Evolutionary conservation across 2,329 filamentous ascomycete genomes (phyloP).

Genomic region (Diaporthe sp.): DNA sequence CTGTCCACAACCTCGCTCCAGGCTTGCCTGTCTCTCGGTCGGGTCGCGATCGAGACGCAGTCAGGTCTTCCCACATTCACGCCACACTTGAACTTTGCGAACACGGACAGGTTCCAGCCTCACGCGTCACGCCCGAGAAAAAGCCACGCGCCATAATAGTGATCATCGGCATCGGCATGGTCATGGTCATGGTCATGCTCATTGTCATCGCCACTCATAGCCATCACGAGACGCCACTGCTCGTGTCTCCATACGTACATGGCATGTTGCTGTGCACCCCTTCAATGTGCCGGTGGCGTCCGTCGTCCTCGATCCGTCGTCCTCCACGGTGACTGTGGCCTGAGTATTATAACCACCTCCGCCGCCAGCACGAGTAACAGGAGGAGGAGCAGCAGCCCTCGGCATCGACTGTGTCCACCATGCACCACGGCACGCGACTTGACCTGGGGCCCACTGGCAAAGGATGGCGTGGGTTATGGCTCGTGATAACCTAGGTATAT

Average conservation of each 20-base stretch:
- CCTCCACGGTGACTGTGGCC: not conserved
- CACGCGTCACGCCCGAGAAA: not conserved
- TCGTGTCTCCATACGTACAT: not conserved
- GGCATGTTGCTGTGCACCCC: not conserved
- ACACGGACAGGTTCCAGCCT: conserved; percentile 18
- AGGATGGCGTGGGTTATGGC: not conserved
- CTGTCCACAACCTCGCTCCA: not conserved
- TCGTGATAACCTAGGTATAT: not conserved
- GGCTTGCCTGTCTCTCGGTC: not conserved
- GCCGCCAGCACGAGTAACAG: not conserved
- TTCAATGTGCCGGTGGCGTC: not conserved
- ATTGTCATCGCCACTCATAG: conserved; percentile 1
- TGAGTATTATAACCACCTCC: not conserved
- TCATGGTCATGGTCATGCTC: not conserved
- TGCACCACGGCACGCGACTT: not conserved
- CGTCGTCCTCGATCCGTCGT: not conserved
- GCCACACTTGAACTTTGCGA: not conserved
- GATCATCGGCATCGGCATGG: not conserved
- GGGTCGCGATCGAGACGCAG: not conserved
- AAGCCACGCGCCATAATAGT: not conserved
- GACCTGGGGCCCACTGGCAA: not conserved
- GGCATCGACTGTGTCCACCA: not conserved
- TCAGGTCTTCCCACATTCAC: conserved; percentile 15
- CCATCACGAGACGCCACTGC: conserved; percentile 23
- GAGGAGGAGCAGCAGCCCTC: not conserved